Conservation (phyloP, 768 basidiomycete species). For the Sarcodon aspratus region DNA sequence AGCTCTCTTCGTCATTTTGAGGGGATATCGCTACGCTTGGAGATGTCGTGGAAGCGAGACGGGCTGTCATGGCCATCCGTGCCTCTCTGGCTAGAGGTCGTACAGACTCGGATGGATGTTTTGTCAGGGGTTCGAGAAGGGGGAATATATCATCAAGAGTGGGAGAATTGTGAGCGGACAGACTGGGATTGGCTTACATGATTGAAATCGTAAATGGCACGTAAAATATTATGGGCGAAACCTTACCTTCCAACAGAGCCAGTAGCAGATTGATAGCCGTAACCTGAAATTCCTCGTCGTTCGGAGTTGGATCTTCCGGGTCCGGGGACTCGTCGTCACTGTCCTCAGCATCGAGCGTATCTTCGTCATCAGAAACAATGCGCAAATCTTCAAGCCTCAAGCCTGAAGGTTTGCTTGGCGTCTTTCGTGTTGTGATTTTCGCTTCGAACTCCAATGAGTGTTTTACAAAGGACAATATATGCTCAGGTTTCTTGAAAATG, state of each 20-base stretch:
- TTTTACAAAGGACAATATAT: slow-evolving; percentile 76
- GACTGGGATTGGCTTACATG: slow-evolving; percentile 34
- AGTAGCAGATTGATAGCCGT: slow-evolving; percentile 77
- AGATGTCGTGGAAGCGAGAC: slow-evolving; percentile 44
- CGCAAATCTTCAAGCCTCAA: slow-evolving; percentile 24
- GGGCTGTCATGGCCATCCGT: slow-evolving; percentile 72
- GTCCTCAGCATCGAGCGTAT: slow-evolving; percentile 19
- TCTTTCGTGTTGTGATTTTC: background rate
- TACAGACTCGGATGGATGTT: slow-evolving; percentile 33
- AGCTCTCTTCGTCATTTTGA: slow-evolving; percentile 23
- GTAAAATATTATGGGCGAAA: background rate
- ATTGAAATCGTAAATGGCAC: background rate
- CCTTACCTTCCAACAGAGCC: slow-evolving; percentile 75
- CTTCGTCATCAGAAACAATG: slow-evolving; percentile 21
- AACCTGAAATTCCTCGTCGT: slow-evolving; percentile 54
- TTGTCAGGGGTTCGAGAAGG: slow-evolving; percentile 46
- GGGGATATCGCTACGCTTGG: slow-evolving; percentile 3
- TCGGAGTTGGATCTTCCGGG: slow-evolving; percentile 14
- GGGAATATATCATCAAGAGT: slow-evolving; percentile 62
- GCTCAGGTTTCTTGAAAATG: slow-evolving; percentile 52
- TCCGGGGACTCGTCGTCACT: slow-evolving; percentile 41
- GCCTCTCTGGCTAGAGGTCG: slow-evolving; percentile 66
- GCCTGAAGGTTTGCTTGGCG: slow-evolving; percentile 7
- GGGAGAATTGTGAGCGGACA: slow-evolving; percentile 50
- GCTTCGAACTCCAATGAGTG: slow-evolving; percentile 49